Conservation (phyloP, 305 asterid species). For the Lippia alba region DNA sequence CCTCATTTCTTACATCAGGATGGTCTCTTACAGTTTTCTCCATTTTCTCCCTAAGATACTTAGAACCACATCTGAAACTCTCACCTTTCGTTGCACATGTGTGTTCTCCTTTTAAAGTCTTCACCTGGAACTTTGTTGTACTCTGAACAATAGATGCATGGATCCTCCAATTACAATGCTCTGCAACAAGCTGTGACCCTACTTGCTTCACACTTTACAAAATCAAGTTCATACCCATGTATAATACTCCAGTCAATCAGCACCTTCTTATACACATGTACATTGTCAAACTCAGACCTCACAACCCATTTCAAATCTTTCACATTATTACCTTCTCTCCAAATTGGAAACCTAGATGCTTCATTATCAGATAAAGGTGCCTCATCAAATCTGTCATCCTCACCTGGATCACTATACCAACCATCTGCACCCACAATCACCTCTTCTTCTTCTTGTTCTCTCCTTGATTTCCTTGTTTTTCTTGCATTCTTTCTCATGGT, state of each 20-base stretch:
- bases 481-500: neutral
- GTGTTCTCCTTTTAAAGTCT: neutral
- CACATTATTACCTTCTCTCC: neutral
- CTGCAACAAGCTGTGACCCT: neutral
- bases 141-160: neutral
- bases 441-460: neutral
- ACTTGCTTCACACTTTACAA: neutral
- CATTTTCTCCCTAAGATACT: neutral
- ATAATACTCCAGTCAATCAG: neutral
- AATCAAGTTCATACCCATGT: neutral
- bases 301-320: neutral
- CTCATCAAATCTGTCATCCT: neutral
- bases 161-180: neutral
- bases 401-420: neutral
- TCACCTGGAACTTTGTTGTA: neutral
- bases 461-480: no score
- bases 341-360: neutral
- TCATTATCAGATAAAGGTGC: neutral
- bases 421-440: neutral
- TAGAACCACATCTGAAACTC: neutral
- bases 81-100: neutral
- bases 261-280: neutral
- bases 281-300: neutral
- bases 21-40: neutral
- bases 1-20: no score